phyloP scores from a whole-genome alignment of 2,329 filamentous ascomycete species.

The Xylariaceae sp. region DNA sequence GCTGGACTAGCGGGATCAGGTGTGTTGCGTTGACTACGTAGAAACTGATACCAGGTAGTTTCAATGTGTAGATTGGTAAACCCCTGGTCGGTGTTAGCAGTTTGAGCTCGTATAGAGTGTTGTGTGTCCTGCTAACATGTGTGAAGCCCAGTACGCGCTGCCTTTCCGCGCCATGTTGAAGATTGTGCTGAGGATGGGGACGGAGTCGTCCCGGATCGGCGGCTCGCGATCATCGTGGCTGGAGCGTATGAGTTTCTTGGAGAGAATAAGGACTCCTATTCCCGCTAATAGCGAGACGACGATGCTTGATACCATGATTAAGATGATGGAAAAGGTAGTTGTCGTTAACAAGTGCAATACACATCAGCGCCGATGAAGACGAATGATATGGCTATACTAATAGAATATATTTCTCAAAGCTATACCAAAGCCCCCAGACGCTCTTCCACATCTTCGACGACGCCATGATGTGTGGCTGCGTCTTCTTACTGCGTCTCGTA shows the following conservation, averaged over 20 bases:
- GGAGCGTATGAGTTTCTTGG: not conserved
- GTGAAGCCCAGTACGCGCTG: not conserved
- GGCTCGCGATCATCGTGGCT: not conserved
- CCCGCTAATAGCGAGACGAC: not conserved
- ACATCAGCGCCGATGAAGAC: too few species aligned
- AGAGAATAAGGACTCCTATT: slow-evolving; percentile 12
- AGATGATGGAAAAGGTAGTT: too few species aligned
- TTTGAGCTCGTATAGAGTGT: too few species aligned
- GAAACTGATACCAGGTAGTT: slow-evolving; percentile 2
- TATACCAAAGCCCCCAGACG: too few species aligned
- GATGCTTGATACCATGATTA: not conserved
- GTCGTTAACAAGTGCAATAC: too few species aligned
- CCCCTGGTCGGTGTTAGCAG: not conserved
- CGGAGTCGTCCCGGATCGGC: not conserved
- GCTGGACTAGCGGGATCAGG: slow-evolving; percentile 1
- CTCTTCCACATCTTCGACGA: too few species aligned
- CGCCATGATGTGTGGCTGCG: too few species aligned
- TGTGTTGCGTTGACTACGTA: slow-evolving; percentile 9
- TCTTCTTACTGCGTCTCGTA: too few species aligned
- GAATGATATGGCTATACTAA: too few species aligned
- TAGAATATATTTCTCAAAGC: too few species aligned
- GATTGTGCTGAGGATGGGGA: not conserved
- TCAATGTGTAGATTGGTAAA: slow-evolving; percentile 10
- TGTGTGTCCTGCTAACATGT: not conserved
- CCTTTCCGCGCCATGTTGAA: not conserved